Evolutionary conservation across 2,329 filamentous ascomycete species (phyloP).

Genomic region (Diaporthe velutina): DNA sequence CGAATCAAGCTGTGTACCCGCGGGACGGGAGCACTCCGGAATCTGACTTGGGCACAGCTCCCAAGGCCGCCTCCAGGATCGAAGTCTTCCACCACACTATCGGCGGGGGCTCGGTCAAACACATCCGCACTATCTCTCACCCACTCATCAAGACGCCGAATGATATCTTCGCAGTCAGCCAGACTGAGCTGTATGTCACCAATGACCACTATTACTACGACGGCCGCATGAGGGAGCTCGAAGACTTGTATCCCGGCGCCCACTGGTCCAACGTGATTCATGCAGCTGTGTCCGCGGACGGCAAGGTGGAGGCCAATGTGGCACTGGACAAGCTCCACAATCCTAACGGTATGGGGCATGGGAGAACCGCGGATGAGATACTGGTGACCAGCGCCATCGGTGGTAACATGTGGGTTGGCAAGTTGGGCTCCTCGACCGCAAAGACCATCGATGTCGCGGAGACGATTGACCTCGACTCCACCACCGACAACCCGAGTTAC

Average conservation of each 20-base stretch:
- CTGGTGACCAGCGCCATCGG: constrained; percentile 31
- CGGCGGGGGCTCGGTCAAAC: constrained; percentile 28
- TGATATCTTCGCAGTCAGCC: constrained; percentile 35
- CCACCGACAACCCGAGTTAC: constrained; percentile 70
- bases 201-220: constrained; percentile 38
- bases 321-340: constrained; percentile 33
- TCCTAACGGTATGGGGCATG: constrained; percentile 37
- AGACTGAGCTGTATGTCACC: constrained; percentile 33
- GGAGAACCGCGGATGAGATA: constrained; percentile 32
- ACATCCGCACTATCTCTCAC: constrained; percentile 36
- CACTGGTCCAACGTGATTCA: constrained; percentile 36
- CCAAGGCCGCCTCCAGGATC: constrained; percentile 34
- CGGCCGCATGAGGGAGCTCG: constrained; percentile 26
- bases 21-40: constrained; percentile 23
- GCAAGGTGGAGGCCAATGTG: constrained; percentile 29
- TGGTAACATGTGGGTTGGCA: constrained; percentile 26
- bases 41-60: constrained; percentile 8
- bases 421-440: neutral
- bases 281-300: constrained; percentile 18
- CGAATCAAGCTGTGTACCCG: constrained; percentile 51
- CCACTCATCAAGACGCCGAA: constrained; percentile 39
- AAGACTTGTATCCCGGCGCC: constrained; percentile 27
- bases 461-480: constrained; percentile 56
- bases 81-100: constrained; percentile 37
- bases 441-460: constrained; percentile 56